Conservation (phyloP, 768 basidiomycete species). For the Boletus reticulatus region DNA sequence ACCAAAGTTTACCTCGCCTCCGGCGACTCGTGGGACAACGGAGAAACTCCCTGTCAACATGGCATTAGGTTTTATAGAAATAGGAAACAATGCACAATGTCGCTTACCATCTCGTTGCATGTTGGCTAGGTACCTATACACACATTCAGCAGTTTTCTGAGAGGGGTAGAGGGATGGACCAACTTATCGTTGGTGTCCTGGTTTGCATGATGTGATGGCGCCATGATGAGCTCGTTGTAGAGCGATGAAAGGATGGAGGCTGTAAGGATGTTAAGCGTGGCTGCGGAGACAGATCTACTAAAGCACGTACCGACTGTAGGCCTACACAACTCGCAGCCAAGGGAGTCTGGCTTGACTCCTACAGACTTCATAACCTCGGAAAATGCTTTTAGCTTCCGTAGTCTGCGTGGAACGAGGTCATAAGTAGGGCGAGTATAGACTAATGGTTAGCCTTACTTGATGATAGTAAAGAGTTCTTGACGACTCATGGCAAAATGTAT, state of each 20-base stretch:
- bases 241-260: constrained; percentile 44
- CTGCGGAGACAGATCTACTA: not conserved
- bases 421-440: not conserved
- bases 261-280: constrained; percentile 1
- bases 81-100: not conserved
- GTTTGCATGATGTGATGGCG: constrained; percentile 59
- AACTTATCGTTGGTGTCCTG: constrained; percentile 67
- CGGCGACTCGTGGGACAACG: constrained; percentile 69
- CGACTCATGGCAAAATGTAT: constrained; percentile 63
- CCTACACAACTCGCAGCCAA: constrained; percentile 76
- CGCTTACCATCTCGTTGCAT: constrained; percentile 60
- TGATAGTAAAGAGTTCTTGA: constrained; percentile 63
- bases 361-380: constrained; percentile 48
- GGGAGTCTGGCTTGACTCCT: constrained; percentile 45
- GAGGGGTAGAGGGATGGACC: not conserved
- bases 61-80: not conserved
- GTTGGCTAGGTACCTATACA: constrained; percentile 57
- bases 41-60: constrained; percentile 51
- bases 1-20: constrained; percentile 48
- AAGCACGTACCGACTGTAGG: constrained; percentile 51
- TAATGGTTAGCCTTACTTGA: constrained; percentile 36
- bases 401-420: constrained; percentile 20
- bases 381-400: constrained; percentile 61
- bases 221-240: constrained; percentile 66
- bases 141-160: not conserved